Base-by-base conservation (phyloP, 768 basidiomycete species). In the Lactifluus subvellereus region DNA sequence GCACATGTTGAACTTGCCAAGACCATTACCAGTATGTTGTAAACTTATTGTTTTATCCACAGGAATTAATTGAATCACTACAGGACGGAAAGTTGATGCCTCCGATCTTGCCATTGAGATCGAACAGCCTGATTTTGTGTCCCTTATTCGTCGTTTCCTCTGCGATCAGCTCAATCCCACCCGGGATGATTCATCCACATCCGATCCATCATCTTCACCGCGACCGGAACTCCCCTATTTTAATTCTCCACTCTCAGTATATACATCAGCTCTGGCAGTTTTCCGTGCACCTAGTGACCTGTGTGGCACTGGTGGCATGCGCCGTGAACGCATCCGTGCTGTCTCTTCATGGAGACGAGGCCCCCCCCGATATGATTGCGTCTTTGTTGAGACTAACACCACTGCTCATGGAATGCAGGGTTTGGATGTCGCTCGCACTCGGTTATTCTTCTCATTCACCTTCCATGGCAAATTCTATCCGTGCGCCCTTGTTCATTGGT, bases 281-380 rank as follows among this genome's bases (percentile, higher is more conserved):
- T 62, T 62, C 48, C 42, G 50, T 38, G 48, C 61, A 10, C 61
- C 61, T 1, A 62, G 61, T 32, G 61, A 62, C n/a, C 13, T 40
- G 8, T 56, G 55, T 1, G 61, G 61, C 6, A n/a, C n/a, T n/a
- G n/a, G n/a, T n/a, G n/a, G n/a, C n/a, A n/a, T n/a, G n/a, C n/a
- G n/a, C n/a, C n/a, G 40, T 32, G 54, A 57, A 33, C 16, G 22
- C 22, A 43, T 62, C 9, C 38, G 37, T 8, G n/a, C 14, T 18
- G 40, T n/a, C 9, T 3, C 5, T 38, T 27, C 37, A 4, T 11
- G 55, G 61, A 50, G 50, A 20, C 10, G 43, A 27, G 18, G 48
- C 10, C 32, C 32, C 7, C 8, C 37, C 35, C 49, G 30, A 22
- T 32, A 35, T 38, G 55, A 62, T 33, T n/a, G n/a, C n/a, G n/a